Percentiles rank a stretch among this genome's conserved stretches.
These are phyloP conservation scores for Takashimella koratensis DNA, from an alignment of 1,284 basidiomycete species.

Conservation along the genomic window DNA sequence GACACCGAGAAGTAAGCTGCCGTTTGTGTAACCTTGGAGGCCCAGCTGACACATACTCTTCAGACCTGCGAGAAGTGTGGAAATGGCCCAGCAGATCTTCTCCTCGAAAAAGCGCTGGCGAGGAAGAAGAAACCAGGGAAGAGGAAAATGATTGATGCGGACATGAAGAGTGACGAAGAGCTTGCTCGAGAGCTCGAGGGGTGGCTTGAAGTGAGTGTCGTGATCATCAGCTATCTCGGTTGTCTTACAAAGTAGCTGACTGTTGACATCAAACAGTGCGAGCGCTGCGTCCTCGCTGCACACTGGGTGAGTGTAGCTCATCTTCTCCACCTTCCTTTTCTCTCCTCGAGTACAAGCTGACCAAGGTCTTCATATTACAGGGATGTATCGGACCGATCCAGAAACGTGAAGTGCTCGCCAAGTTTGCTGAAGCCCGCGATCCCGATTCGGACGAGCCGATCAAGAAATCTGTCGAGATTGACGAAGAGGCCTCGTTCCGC, in stretches of 20 bases:
- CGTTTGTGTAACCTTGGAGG: too few relatives aligned
- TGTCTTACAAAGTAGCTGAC: slow-evolving; percentile 1
- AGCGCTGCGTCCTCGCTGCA: slow-evolving; percentile 68
- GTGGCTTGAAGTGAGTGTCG: slow-evolving; percentile 63
- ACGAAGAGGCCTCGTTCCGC: slow-evolving; percentile 70
- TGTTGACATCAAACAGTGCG: slow-evolving; percentile 54
- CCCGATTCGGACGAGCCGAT: slow-evolving; percentile 46
- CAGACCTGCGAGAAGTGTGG: slow-evolving; percentile 42
- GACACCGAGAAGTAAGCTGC: slow-evolving; percentile 14
- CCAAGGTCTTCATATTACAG: slow-evolving; percentile 12
- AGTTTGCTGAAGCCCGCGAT: slow-evolving; percentile 48
- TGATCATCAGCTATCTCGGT: too few relatives aligned
- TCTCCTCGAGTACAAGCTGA: not conserved
- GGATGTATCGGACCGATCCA: slow-evolving; percentile 63
- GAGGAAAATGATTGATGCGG: slow-evolving; percentile 53
- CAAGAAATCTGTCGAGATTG: slow-evolving; percentile 50
- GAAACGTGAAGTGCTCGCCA: slow-evolving; percentile 67
- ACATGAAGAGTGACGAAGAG: slow-evolving; percentile 56
- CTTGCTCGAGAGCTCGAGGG: slow-evolving; percentile 62
- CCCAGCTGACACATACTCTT: not conserved
- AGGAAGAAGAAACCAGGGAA: slow-evolving; percentile 38
- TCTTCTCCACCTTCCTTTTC: not conserved
- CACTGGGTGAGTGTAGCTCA: slow-evolving; percentile 59
- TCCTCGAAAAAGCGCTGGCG: slow-evolving; percentile 21
- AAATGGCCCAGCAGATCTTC: slow-evolving; percentile 28